Conservation (phyloP, 2,329 filamentous ascomycete genomes). For the Aspergillus sp. region DNA sequence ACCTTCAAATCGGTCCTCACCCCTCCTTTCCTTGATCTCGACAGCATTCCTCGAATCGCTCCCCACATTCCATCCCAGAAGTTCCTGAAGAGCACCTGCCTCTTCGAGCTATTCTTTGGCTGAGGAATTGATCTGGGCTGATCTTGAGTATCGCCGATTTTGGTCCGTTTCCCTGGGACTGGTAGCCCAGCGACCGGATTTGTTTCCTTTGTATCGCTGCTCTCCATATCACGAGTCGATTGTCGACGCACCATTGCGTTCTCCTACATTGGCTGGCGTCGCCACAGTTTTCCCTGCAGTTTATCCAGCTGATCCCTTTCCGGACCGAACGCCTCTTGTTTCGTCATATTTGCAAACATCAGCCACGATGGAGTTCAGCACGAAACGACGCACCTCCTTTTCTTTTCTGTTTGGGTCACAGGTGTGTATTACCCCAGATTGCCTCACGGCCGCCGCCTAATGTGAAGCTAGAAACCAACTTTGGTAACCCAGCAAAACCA, state of each 20-base stretch:
- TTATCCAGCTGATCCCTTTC: not conserved
- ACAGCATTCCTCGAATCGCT: constrained; percentile 8
- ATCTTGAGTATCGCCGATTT: not conserved
- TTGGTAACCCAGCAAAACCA: constrained; percentile 16
- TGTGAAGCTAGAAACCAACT: constrained; percentile 16
- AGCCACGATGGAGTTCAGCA: constrained; percentile 18
- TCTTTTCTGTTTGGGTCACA: constrained; percentile 21
- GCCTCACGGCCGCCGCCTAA: not conserved
- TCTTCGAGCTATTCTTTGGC: not conserved
- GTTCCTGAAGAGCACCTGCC: constrained; percentile 9
- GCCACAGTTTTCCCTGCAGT: not conserved
- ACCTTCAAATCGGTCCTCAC: not conserved
- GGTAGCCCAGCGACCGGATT: constrained; percentile 12
- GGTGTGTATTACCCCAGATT: constrained; percentile 7
- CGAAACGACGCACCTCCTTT: constrained; percentile 19
- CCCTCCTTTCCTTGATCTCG: not conserved
- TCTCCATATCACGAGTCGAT: not conserved
- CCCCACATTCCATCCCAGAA: constrained; percentile 23
- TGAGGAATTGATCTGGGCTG: constrained; percentile 8
- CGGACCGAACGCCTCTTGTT: not conserved
- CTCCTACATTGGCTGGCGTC: constrained; percentile 1
- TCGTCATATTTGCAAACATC: not conserved
- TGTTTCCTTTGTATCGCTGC: not conserved
- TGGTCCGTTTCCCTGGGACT: constrained; percentile 11
- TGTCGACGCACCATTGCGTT: not conserved